phyloP scores from a whole-genome alignment of 306 rosid species.

The Urtica urens region DNA sequence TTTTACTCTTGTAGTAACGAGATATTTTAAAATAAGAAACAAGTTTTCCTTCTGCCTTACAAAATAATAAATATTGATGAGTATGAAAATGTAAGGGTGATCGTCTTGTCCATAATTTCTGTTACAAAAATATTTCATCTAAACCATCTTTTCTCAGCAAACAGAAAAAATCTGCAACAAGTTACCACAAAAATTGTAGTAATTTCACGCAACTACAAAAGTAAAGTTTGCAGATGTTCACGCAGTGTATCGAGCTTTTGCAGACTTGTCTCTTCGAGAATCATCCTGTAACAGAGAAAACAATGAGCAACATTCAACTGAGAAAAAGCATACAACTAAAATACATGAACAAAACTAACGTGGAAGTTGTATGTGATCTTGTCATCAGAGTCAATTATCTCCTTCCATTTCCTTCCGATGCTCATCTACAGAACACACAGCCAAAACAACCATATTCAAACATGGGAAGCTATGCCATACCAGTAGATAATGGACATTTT shows the following conservation, averaged over 20 bases:
- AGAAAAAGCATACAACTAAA: slow-evolving; percentile 8
- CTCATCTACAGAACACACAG: slow-evolving; percentile 51
- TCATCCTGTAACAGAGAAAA: slow-evolving; percentile 60
- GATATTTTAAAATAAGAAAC: too few relatives aligned
- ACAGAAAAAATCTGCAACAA: background rate
- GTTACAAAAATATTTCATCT: slow-evolving; percentile 2
- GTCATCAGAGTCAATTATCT: slow-evolving; percentile 58
- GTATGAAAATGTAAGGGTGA: background rate
- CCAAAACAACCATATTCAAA: slow-evolving; percentile 6
- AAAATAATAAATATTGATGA: background rate
- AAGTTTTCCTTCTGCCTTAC: background rate
- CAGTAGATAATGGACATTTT: too few relatives aligned
- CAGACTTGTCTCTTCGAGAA: slow-evolving; percentile 50
- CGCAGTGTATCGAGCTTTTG: slow-evolving; percentile 58
- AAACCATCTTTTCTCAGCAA: slow-evolving; percentile 5
- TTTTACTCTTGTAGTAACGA: too few relatives aligned
- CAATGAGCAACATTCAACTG: slow-evolving; percentile 5
- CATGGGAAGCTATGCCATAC: background rate
- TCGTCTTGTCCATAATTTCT: background rate
- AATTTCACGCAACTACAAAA: background rate
- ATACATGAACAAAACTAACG: slow-evolving; percentile 26
- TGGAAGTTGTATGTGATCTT: slow-evolving; percentile 66
- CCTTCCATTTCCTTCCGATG: slow-evolving; percentile 98
- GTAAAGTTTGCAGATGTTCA: slow-evolving; percentile 20
- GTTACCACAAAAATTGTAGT: background rate